Percentiles rank a stretch among this genome's conserved stretches.
Conservation (phyloP, 2,329 filamentous ascomycete species). For the Acephala macrosclerotiorum region DNA sequence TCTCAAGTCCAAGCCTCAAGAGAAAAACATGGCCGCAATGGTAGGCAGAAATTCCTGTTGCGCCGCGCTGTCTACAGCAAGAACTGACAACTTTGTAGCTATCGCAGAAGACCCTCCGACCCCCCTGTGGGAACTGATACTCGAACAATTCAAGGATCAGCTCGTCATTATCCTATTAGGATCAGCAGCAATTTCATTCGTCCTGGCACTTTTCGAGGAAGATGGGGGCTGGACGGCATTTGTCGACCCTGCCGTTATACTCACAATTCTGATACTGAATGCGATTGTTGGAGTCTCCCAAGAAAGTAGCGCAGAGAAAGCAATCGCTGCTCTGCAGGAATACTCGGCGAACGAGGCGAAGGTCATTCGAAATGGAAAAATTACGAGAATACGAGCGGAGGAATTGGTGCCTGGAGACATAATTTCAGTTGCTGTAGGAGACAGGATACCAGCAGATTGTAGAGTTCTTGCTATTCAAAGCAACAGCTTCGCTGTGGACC, state of each 20-base stretch:
- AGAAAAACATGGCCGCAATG: conserved; percentile 70
- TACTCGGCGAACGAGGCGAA: conserved; percentile 99
- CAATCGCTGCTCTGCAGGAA: conserved; percentile 96
- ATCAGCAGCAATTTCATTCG: conserved; percentile 92
- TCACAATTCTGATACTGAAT: conserved; percentile 96
- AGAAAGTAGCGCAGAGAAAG: conserved; percentile 98
- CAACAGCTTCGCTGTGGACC: conserved; percentile 97
- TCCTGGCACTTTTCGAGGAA: conserved; percentile 90
- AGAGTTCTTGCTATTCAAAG: conserved; percentile 88
- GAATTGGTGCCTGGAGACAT: conserved; percentile 96
- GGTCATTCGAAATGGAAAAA: conserved; percentile 79
- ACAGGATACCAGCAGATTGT: conserved; percentile 95
- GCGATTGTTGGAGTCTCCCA: conserved; percentile 97
- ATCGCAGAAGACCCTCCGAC: conserved; percentile 92
- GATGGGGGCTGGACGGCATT: conserved; percentile 96
- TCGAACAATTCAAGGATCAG: conserved; percentile 99
- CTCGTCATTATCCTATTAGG: conserved; percentile 93
- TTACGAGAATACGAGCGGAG: conserved; percentile 90
- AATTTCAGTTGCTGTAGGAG: conserved; percentile 85
- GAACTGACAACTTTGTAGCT: conserved; percentile 53
- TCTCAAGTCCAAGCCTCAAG: conserved; percentile 63
- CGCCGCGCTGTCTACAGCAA: conserved; percentile 16
- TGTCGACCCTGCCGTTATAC: conserved; percentile 93
- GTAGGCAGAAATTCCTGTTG: conserved; percentile 52
- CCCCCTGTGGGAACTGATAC: conserved; percentile 92